Evolutionary conservation across 805 yeast species (phyloP).

Genomic region (Cyberlindnera xishuangbannaensis): DNA sequence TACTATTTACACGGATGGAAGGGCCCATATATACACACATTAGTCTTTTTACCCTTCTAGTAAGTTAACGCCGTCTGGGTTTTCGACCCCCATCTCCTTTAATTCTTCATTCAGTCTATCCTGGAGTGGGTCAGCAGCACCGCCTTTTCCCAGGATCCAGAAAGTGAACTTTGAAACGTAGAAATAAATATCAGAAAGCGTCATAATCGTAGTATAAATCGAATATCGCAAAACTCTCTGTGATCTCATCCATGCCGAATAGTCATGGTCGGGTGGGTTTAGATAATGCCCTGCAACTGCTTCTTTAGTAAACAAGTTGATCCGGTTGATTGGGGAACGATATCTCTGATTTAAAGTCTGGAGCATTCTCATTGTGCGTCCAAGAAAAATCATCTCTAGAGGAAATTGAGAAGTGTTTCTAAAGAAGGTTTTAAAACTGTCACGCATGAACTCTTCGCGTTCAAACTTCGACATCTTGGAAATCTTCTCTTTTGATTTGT

Average conservation of each 20-base stretch:
- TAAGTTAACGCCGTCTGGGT: neutral
- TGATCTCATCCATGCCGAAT: conserved; percentile 2
- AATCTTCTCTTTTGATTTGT: conserved; percentile 25
- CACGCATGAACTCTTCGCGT: conserved; percentile 36
- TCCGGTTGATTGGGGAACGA: conserved; percentile 71
- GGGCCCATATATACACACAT: too few species aligned
- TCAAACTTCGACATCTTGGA: conserved; percentile 32
- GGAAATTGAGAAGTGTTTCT: conserved; percentile 65
- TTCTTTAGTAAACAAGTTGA: conserved; percentile 54
- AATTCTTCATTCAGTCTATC: conserved; percentile 17
- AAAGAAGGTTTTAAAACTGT: conserved; percentile 49
- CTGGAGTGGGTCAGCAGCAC: conserved; percentile 22
- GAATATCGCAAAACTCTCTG: conserved; percentile 17
- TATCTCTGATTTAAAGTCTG: conserved; percentile 60
- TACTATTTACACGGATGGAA: too few species aligned
- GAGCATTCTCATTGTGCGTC: conserved; percentile 68
- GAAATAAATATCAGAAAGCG: conserved; percentile 20
- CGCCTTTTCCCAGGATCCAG: conserved; percentile 19
- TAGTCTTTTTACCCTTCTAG: neutral
- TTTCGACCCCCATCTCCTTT: conserved; percentile 24
- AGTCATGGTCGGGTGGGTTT: conserved; percentile 9
- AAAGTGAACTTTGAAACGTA: conserved; percentile 15
- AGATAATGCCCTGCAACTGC: conserved; percentile 34
- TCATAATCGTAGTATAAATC: conserved; percentile 16
- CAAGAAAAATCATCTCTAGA: conserved; percentile 54